Conservation (phyloP, 768 basidiomycete genomes). For the Russula emetica region DNA sequence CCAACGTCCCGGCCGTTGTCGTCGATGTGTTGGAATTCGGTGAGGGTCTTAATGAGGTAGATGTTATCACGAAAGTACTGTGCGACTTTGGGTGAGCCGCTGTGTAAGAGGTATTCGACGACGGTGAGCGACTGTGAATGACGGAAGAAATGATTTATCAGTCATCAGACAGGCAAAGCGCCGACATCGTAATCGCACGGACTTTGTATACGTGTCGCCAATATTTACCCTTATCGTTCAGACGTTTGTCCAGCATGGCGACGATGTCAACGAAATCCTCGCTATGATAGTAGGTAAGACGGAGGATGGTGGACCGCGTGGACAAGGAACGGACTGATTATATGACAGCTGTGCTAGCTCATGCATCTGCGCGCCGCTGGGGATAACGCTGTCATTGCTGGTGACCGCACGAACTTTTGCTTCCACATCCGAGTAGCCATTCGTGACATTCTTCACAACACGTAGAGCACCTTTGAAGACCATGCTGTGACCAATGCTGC, state of each 20-base stretch:
- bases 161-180: background rate
- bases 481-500: slow-evolving; percentile 12
- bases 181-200: slow-evolving; percentile 20
- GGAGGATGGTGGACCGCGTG: background rate
- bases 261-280: slow-evolving; percentile 96
- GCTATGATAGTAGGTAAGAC: slow-evolving; percentile 39
- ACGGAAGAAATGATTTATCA: background rate
- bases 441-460: slow-evolving; percentile 88
- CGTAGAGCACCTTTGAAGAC: slow-evolving; percentile 62
- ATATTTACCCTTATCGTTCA: slow-evolving; percentile 98
- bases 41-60: slow-evolving; percentile 95
- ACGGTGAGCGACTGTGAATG: slow-evolving; percentile 69
- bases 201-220: slow-evolving; percentile 99
- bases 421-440: slow-evolving; percentile 90
- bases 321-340: slow-evolving; percentile 64
- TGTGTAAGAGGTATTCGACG: slow-evolving; percentile 89
- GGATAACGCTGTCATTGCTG: slow-evolving; percentile 94
- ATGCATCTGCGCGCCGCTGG: slow-evolving; percentile 95
- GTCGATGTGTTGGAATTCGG: slow-evolving; percentile 95
- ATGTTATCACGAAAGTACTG: slow-evolving; percentile 95
- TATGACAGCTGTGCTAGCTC: slow-evolving; percentile 94
- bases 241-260: slow-evolving; percentile 95
- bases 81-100: slow-evolving; percentile 93
- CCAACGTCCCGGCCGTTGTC: slow-evolving; percentile 92
- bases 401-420: slow-evolving; percentile 93